These are phyloP conservation scores for Kwoniella dejecticola DNA, from an alignment of 768 basidiomycete species.

Conservation along the genomic window DNA sequence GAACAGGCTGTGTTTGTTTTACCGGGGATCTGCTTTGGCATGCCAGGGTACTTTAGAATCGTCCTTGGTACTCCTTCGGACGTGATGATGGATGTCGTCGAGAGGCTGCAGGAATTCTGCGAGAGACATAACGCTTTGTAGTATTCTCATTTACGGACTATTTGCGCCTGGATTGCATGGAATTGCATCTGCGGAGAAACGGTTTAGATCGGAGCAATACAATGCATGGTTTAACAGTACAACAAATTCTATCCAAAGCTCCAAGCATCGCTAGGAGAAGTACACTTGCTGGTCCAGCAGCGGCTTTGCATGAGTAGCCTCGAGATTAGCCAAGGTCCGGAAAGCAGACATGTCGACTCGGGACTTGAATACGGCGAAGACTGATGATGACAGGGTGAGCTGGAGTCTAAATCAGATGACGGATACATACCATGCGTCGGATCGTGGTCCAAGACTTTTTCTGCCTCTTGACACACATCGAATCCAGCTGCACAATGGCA, in stretches of 20 bases:
- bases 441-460: slow-evolving; percentile 78
- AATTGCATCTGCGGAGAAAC: not conserved
- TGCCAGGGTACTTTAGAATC: slow-evolving; percentile 47
- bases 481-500: slow-evolving; percentile 71
- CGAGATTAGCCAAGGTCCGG: slow-evolving; percentile 64
- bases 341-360: slow-evolving; percentile 75
- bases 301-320: slow-evolving; percentile 62
- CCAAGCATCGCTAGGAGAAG: slow-evolving; percentile 3
- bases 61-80: slow-evolving; percentile 44
- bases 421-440: slow-evolving; percentile 62
- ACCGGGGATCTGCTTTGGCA: slow-evolving; percentile 49
- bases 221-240: not conserved
- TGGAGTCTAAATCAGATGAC: not conserved
- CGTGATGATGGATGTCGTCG: slow-evolving; percentile 48
- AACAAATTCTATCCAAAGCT: not conserved
- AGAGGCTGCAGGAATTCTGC: slow-evolving; percentile 45
- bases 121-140: slow-evolving; percentile 11
- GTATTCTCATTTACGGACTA: not conserved
- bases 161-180: no score
- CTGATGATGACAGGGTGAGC: slow-evolving; percentile 22
- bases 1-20: slow-evolving; percentile 53
- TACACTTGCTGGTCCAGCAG: slow-evolving; percentile 69
- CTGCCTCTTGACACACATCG: slow-evolving; percentile 85
- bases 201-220: not conserved
- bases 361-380: slow-evolving; percentile 87